A percentile compares a stretch with the other conserved stretches of the same genome.
These are phyloP conservation scores for Camelina hispida DNA, from an alignment of 345 rosid species.

Conservation along the genomic window DNA sequence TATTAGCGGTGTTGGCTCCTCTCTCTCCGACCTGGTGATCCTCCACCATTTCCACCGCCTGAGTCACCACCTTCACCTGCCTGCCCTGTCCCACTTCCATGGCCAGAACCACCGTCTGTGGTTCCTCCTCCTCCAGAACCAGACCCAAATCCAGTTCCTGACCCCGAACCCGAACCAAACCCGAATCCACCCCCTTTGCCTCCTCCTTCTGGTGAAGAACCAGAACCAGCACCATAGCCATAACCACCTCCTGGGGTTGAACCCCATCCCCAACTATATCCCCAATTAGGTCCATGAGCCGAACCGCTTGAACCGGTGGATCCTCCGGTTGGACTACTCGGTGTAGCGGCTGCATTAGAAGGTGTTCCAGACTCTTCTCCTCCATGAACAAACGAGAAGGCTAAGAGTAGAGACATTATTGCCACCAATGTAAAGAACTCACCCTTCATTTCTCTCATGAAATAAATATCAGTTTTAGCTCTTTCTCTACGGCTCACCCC, in stretches of 20 bases:
- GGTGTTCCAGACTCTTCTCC: constrained; percentile 28
- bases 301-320: constrained; percentile 49
- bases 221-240: constrained; percentile 92
- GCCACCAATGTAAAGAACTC: constrained; percentile 21
- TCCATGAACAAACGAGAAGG: constrained; percentile 40
- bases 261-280: constrained; percentile 87
- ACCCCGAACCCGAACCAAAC: constrained; percentile 70
- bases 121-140: constrained; percentile 75
- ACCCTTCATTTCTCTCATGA: constrained; percentile 36
- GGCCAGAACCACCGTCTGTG: constrained; percentile 65
- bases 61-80: constrained; percentile 50
- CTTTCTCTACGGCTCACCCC: constrained; percentile 18
- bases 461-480: constrained; percentile 8
- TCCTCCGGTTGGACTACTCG: constrained; percentile 22
- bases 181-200: constrained; percentile 76
- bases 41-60: constrained; percentile 43
- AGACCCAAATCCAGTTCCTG: constrained; percentile 71
- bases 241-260: constrained; percentile 76
- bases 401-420: constrained; percentile 27
- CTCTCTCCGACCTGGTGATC: constrained; percentile 39
- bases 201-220: constrained; percentile 69
- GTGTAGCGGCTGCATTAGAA: constrained; percentile 24
- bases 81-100: constrained; percentile 58
- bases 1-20: constrained; percentile 40
- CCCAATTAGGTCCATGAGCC: constrained; percentile 80